Percentiles rank a stretch among this genome's conserved stretches.
Evolutionary conservation across 2,329 filamentous ascomycete genomes (phyloP).

Genomic region (Magnaporthiopsis poae): DNA sequence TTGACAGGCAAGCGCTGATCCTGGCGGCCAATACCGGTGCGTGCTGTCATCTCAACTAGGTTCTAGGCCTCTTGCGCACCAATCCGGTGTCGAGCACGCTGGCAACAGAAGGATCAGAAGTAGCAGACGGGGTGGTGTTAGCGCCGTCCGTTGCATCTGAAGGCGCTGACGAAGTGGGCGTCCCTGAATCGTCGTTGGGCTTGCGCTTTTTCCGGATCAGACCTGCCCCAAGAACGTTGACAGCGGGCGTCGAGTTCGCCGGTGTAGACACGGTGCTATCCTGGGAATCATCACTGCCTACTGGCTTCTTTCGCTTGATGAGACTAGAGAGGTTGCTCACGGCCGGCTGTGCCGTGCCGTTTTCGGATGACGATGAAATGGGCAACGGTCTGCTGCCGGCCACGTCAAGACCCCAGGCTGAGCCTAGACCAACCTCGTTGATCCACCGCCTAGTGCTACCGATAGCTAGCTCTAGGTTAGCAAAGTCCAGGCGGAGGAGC

Average conservation of each 20-base stretch:
- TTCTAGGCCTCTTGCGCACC: constrained; percentile 43
- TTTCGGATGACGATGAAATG: background rate
- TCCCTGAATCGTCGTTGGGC: background rate
- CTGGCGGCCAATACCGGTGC: background rate
- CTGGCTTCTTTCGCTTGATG: constrained; percentile 28
- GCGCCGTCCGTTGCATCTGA: background rate
- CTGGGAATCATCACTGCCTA: constrained; percentile 13
- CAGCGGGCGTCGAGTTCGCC: background rate
- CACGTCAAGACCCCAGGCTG: constrained; percentile 42
- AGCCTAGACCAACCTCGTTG: constrained; percentile 50
- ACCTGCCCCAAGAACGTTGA: constrained; percentile 19
- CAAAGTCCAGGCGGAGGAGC: constrained; percentile 65
- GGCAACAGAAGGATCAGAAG: constrained; percentile 6
- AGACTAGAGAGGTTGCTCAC: constrained; percentile 41
- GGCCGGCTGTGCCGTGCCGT: constrained; percentile 8
- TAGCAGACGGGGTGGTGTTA: background rate
- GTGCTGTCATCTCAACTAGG: background rate
- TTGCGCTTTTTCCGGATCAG: constrained; percentile 38
- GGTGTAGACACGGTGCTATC: background rate
- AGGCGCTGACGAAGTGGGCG: constrained; percentile 13
- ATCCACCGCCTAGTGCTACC: constrained; percentile 62
- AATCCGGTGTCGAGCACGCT: constrained; percentile 22
- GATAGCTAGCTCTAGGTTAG: constrained; percentile 50
- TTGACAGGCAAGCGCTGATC: background rate
- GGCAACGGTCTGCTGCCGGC: constrained; percentile 28